A percentile compares a stretch with the other conserved stretches of the same genome.
Evolutionary conservation across 805 yeast species (phyloP).

Genomic region (Candida easanensis): DNA sequence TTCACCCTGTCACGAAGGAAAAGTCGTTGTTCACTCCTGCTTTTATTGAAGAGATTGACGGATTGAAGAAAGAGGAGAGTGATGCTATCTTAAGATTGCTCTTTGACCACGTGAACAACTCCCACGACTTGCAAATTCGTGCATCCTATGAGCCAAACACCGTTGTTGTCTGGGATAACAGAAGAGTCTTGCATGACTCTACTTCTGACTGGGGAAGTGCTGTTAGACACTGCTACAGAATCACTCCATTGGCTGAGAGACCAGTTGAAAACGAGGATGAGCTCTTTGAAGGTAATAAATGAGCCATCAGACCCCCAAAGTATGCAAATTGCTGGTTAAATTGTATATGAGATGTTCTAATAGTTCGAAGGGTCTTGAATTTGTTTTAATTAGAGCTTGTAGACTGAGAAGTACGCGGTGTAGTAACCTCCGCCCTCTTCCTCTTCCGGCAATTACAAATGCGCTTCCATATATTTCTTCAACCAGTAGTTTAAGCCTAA

Average conservation of each 20-base stretch:
- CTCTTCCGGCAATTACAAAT: no score
- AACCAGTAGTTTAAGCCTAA: no score
- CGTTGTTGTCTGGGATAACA: constrained; percentile 78
- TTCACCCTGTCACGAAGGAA: constrained; percentile 70
- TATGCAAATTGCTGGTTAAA: no score
- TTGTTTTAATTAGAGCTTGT: no score
- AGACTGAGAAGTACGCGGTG: no score
- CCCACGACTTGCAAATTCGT: constrained; percentile 65
- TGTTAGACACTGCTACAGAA: constrained; percentile 69
- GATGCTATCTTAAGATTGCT: constrained; percentile 57
- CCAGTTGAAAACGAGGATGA: constrained; percentile 53
- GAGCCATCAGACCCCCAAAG: background rate
- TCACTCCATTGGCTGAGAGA: constrained; percentile 71
- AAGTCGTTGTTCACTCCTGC: constrained; percentile 58
- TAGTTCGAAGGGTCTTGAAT: no score
- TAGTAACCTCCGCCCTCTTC: no score
- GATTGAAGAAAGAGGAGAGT: constrained; percentile 70
- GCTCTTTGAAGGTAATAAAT: constrained; percentile 25
- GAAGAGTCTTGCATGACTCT: constrained; percentile 67
- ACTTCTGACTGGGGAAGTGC: constrained; percentile 68
- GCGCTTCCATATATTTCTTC: no score
- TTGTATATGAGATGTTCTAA: no score
- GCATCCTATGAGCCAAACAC: constrained; percentile 70
- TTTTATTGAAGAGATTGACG: constrained; percentile 66
- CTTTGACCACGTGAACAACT: constrained; percentile 47